A percentile compares a stretch with the other conserved stretches of the same genome.
phyloP scores from a whole-genome alignment of 2,329 filamentous ascomycete genomes.

The Fusarium nanum region DNA sequence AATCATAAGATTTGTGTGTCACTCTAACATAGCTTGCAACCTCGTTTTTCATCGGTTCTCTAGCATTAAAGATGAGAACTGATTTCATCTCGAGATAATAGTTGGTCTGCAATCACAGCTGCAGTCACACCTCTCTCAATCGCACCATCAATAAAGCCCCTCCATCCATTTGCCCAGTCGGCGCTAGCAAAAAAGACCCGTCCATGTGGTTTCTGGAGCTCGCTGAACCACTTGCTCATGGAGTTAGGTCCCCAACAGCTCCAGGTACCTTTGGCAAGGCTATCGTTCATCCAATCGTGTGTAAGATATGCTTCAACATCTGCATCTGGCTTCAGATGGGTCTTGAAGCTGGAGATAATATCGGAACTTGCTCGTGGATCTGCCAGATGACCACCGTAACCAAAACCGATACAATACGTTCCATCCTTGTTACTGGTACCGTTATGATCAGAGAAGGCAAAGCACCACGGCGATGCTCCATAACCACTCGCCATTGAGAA shows the following conservation, averaged over 20 bases:
- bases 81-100: background rate
- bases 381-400: background rate
- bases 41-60: fast-evolving
- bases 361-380: fast-evolving
- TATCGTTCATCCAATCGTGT: background rate
- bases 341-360: background rate
- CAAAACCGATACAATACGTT: background rate
- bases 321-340: background rate
- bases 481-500: background rate
- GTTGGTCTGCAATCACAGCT: background rate
- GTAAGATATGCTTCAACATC: background rate
- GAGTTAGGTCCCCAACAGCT: background rate
- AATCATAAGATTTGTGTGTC: fast-evolving
- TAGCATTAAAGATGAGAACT: fast-evolving
- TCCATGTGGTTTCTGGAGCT: background rate
- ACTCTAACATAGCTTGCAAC: background rate
- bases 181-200: background rate
- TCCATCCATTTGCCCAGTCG: background rate
- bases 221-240: background rate
- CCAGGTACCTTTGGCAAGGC: background rate
- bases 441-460: background rate
- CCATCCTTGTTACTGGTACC: fast-evolving
- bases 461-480: background rate
- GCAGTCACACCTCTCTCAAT: background rate
- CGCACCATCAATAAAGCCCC: background rate